Base-by-base conservation (phyloP, 257 asterid genomes). In the Linderniella brevidens region DNA sequence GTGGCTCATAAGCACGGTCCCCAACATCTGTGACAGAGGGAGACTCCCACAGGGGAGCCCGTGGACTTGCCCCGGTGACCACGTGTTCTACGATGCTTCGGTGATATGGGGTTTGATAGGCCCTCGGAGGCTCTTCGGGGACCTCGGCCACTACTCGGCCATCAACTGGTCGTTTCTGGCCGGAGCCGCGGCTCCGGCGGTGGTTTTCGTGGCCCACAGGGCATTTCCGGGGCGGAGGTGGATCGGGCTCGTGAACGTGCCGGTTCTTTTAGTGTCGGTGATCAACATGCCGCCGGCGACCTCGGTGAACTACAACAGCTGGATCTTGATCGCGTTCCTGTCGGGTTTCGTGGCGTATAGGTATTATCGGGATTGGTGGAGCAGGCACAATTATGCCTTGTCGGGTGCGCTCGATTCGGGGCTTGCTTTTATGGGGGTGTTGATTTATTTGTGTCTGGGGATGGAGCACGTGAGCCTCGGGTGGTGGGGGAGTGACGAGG, bases 331-430 rank as follows among this genome's bases (percentile, higher is more conserved):
- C 20, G 94, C 83, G 0, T 82, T 79, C 61, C 19, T 77, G 49
- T 82, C 92, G 1, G 96, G 94, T 0, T 86, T 54, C 38, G 74
- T 82, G 39, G 74, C 80, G 7, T 86, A 70, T 45, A 62, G 80
- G 53, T 74, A 82, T 58, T 58, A 76, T 54, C 74, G 82, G 3
- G 68, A 53, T 32, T 81, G 80, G 96, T 82, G 96, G 96, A 72
- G 86, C 46, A 65, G 83, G 12, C 80, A 82, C 68, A 86, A 86
- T 59, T 82, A 86, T 42, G 76, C 72, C 32, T 41, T 82, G 18
- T 86, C 96, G 1, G 96, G 94, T 42, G 86, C 96, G 3, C 85
- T 86, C 0, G 96, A 86, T 71, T 86, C 96, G 2, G 96, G 96
- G 32, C 66, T 86, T 39, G 94, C 96, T n/a, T 86, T 86, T 70